Conservation (phyloP, 768 basidiomycete species). For the Mycena olivaceomarginata region DNA sequence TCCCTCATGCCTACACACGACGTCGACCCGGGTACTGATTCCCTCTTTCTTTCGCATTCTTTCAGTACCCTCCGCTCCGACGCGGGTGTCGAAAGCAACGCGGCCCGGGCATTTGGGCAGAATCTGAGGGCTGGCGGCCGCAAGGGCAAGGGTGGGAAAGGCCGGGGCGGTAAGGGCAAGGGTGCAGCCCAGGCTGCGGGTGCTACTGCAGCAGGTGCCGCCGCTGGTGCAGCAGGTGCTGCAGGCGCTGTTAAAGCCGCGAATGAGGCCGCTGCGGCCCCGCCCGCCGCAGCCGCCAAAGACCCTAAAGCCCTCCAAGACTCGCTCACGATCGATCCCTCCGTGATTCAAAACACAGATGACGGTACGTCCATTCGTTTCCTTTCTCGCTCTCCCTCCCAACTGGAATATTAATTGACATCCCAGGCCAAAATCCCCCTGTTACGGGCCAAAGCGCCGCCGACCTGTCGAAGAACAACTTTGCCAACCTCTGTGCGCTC, state of each 20-base stretch:
- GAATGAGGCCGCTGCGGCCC: not conserved
- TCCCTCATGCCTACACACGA: not conserved
- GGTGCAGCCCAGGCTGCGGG: not conserved
- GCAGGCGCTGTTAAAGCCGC: not conserved
- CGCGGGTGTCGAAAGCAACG: not conserved
- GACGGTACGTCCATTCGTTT: not conserved
- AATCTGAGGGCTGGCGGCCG: too few species aligned
- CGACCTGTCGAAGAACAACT: slow-evolving; percentile 12
- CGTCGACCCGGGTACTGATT: not conserved
- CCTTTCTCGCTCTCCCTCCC: too few species aligned
- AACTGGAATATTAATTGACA: not conserved
- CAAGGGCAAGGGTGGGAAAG: not conserved
- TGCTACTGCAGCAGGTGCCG: too few species aligned
- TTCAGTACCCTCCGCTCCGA: not conserved
- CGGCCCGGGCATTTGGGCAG: too few species aligned
- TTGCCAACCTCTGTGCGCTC: slow-evolving; percentile 21
- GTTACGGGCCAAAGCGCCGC: slow-evolving; percentile 6
- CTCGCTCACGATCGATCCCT: not conserved
- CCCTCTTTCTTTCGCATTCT: not conserved
- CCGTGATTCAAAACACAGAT: slow-evolving; percentile 1
- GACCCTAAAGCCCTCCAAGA: not conserved
- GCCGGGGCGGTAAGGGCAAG: not conserved
- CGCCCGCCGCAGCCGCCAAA: not conserved
- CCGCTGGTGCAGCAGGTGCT: not conserved
- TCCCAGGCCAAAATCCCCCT: slow-evolving; percentile 13